Base-by-base conservation (phyloP, 495 filamentous ascomycete species). In the Hypoxylon subgilvum region DNA sequence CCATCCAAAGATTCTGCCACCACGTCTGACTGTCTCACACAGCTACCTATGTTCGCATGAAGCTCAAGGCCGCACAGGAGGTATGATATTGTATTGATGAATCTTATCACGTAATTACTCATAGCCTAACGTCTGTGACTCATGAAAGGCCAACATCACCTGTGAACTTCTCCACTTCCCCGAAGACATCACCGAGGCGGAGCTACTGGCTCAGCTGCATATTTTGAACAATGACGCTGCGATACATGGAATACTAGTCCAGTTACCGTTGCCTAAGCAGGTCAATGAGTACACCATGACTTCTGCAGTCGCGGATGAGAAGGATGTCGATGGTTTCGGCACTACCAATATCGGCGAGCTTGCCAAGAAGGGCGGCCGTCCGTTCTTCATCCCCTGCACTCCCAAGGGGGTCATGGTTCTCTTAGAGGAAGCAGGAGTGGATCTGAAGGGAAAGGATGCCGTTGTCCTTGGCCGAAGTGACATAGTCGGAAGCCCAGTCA, bases 41-140 rank as follows among this genome's bases (percentile, higher is more conserved):
- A 94, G 89, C 88, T 70, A 97, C 94, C 31, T 98, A 98, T 89
- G 92, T 98, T 72, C 91, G 91, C 76, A 98, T 98, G 94, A 98
- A 98, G 77, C 73, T 97, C 66, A 97, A 96, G 80, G 94, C 94
- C 50, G 94, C 94, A 22, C 82, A 92, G 71, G 93, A 98, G 83
- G 90, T 93, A 77, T 44, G 68, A 39, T 55, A 61, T 49, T 59
- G 27, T 18, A 52, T 59, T 25, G 21, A 43, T 10, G 17, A 13
- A 18, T 39, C 12, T 12, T 50, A 14, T 47, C 16, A 42, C 36
- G 22, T 22, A 18, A 30, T 36, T 48, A 38, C 45, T 43, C 43
- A 28, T 35, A 16, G 32, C 51, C 59, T 67, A 59, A 67, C 47
- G 1, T 18, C 46, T 42, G 28, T 65, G 61, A 58, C 65, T 66